Percentiles rank a stretch among this genome's conserved stretches.
These are phyloP conservation scores for Aethionema arabicum DNA, from an alignment of 345 rosid genomes.

Conservation along the genomic window DNA sequence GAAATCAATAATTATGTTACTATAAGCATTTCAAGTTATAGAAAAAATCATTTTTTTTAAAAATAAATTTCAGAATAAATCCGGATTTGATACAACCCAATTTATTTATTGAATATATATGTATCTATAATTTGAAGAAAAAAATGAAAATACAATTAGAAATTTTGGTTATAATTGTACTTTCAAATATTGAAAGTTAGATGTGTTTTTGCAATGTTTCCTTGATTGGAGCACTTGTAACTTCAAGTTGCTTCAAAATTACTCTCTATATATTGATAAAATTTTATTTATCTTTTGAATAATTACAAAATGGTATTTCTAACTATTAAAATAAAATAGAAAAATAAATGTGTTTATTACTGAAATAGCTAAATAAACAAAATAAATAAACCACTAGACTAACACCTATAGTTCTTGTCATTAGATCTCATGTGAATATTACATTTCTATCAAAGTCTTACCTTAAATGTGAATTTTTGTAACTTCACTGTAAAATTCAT, in stretches of 20 bases:
- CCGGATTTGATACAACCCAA: background rate
- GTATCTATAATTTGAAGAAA: too few relatives aligned
- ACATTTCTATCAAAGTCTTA: conserved; percentile 24
- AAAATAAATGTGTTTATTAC: background rate
- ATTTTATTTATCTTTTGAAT: background rate
- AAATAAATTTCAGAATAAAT: too few relatives aligned
- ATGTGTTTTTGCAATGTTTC: conserved; percentile 22
- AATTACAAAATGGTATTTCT: background rate
- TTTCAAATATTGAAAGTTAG: conserved; percentile 14
- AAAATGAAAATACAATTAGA: background rate
- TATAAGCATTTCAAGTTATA: too few relatives aligned
- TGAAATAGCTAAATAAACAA: background rate
- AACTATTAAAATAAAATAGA: background rate
- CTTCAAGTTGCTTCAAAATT: conserved; percentile 12
- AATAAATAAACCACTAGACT: conserved; percentile 3
- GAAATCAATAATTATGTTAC: too few relatives aligned
- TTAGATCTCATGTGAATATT: conserved; percentile 20
- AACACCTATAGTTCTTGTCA: conserved; percentile 11
- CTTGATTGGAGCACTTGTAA: conserved; percentile 19
- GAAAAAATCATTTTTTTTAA: too few relatives aligned
- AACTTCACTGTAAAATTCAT: conserved; percentile 22
- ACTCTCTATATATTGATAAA: background rate
- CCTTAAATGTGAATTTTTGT: conserved; percentile 24
- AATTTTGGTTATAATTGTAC: conserved; percentile 4
- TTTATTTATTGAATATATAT: background rate